phyloP scores from a whole-genome alignment of 2,329 filamentous ascomycete genomes.

The Metarhizium guizhouense region DNA sequence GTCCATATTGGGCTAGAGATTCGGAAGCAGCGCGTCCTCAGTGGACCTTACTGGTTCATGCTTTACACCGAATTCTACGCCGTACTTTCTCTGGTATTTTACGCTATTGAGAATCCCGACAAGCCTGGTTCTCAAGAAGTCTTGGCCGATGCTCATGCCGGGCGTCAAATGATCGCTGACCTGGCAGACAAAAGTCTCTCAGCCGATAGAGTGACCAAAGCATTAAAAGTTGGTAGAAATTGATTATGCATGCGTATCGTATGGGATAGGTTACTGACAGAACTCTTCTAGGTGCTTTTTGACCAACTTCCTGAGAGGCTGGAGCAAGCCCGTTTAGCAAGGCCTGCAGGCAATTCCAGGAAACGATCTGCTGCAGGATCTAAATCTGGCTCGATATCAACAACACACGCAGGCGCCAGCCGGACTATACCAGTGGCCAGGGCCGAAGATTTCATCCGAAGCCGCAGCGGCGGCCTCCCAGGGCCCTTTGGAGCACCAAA shows the following conservation, averaged over 20 bases:
- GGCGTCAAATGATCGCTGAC: slow-evolving; percentile 70
- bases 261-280: slow-evolving; percentile 1
- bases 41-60: slow-evolving; percentile 80
- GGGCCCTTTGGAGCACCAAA: slow-evolving; percentile 15
- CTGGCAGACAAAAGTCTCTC: slow-evolving; percentile 80
- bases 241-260: background rate
- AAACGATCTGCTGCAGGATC: slow-evolving; percentile 44
- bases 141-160: slow-evolving; percentile 74
- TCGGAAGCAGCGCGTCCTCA: slow-evolving; percentile 63
- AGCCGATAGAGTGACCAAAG: slow-evolving; percentile 74
- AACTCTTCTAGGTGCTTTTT: slow-evolving; percentile 57
- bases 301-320: slow-evolving; percentile 71
- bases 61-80: slow-evolving; percentile 79
- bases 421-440: slow-evolving; percentile 23
- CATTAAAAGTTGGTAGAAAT: slow-evolving; percentile 55
- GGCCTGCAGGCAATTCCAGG: slow-evolving; percentile 31
- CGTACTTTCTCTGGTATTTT: slow-evolving; percentile 71
- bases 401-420: slow-evolving; percentile 19
- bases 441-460: slow-evolving; percentile 24
- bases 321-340: slow-evolving; percentile 37
- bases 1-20: slow-evolving; percentile 74
- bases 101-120: slow-evolving; percentile 70
- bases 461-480: slow-evolving; percentile 15
- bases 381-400: slow-evolving; percentile 25
- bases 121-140: slow-evolving; percentile 69